Base-by-base conservation (phyloP, 2,329 filamentous ascomycete species). In the Colletotrichum brevisporum region DNA sequence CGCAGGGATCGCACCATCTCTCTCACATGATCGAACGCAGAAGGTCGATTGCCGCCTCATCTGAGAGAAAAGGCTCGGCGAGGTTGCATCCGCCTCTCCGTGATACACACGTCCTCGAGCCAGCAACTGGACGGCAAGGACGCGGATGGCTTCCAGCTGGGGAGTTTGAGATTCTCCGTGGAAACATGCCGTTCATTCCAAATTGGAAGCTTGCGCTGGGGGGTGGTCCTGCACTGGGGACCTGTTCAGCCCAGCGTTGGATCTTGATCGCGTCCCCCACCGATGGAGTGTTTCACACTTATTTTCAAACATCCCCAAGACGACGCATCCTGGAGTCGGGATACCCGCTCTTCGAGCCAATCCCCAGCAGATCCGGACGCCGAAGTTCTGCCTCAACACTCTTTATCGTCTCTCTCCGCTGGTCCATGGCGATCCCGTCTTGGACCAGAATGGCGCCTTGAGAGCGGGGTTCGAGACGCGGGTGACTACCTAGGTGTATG, bases 191-290 rank as follows among this genome's bases (percentile, higher is more conserved):
- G 65, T 27, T 10, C 61, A 65, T 55, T 69, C 60, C 66, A 69
- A 69, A 69, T 69, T 27, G 54, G 58, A 51, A 31, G 26, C 62
- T 36, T 21, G 27, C 24, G 50, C 43, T 64, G 55, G 55, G 62
- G 43, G 18, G 21, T 24, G 21, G 21, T 24, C 21, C 21, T 24
- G 21, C 21, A 36, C 8, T 9, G 2, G 31, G 31, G 8, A 9
- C 31, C 52, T 31, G 36, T 56, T 54, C 62, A 69, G 43, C 51
- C 51, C 66, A 61, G 66, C 51, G 55, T 66, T 45, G 51, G 62
- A 66, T 66, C 62, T 66, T 65, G 66, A 59, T 65, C 61, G 18
- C 61, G 54, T 59, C 54, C 61, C 65, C 63, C 65, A 60, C 65
- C 16, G 55, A 57, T 69, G 62, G 53, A 52, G 50, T 39, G 66